phyloP scores from a whole-genome alignment of 2,329 filamentous ascomycete species.

The Aspergillus chevalieri region DNA sequence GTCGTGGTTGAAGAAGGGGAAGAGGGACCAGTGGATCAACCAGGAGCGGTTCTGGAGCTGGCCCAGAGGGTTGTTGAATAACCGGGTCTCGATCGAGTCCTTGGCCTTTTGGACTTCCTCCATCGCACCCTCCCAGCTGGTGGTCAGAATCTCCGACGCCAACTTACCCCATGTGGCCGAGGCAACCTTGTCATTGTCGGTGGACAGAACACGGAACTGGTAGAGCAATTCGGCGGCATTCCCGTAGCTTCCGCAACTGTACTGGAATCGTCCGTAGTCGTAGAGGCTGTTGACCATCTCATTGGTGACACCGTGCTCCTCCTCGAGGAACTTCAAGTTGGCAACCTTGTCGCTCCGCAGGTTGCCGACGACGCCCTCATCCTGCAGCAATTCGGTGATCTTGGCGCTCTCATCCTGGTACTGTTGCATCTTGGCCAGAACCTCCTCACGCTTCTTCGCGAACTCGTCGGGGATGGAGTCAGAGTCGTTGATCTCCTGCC shows the following conservation, averaged over 20 bases:
- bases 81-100: conserved; percentile 85
- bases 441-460: conserved; percentile 80
- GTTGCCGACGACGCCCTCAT: conserved; percentile 84
- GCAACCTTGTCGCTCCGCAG: conserved; percentile 94
- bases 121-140: conserved; percentile 90
- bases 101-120: conserved; percentile 87
- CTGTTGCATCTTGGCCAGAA: conserved; percentile 73
- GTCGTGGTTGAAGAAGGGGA: conserved; percentile 98
- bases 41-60: conserved; percentile 95
- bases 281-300: conserved; percentile 96
- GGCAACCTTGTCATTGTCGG: conserved; percentile 95
- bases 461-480: conserved; percentile 77
- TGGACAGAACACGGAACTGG: conserved; percentile 95
- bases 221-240: conserved; percentile 89
- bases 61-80: conserved; percentile 92
- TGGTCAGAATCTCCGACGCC: conserved; percentile 87
- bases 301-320: conserved; percentile 86
- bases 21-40: conserved; percentile 97
- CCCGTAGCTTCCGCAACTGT: conserved; percentile 90
- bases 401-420: conserved; percentile 82
- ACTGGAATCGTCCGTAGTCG: conserved; percentile 95
- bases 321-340: conserved; percentile 97
- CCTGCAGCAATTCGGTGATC: conserved; percentile 77
- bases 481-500: conserved; percentile 80
- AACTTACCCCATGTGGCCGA: conserved; percentile 97